Conservation (phyloP, 108 stramenopile genomes). For the Cyclostephanos tholiformis region DNA sequence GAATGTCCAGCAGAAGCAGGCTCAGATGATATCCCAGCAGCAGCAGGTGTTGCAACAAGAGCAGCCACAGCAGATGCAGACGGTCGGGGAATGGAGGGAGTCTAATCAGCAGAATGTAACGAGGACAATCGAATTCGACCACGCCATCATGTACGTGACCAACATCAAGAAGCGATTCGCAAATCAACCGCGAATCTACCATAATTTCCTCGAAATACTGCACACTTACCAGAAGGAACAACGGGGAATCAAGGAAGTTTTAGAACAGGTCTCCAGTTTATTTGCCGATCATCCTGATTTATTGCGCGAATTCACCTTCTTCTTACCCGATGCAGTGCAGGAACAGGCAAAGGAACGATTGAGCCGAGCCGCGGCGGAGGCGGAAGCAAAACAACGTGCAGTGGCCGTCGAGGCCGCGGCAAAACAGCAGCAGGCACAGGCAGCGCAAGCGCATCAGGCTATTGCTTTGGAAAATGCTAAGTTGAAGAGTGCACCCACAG, state of each 20-base stretch:
- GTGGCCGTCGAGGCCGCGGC: constrained; percentile 54
- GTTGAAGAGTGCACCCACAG: constrained; percentile 37
- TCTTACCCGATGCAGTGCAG: constrained; percentile 92
- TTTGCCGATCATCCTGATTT: constrained; percentile 94
- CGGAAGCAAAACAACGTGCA: constrained; percentile 79
- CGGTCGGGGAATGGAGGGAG: not conserved
- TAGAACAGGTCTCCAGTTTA: constrained; percentile 88
- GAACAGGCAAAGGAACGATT: constrained; percentile 91
- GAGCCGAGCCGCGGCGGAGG: constrained; percentile 83
- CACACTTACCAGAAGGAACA: constrained; percentile 96
- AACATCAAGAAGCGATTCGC: constrained; percentile 93
- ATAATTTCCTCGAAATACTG: constrained; percentile 89
- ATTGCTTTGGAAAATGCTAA: constrained; percentile 27
- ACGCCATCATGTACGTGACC: constrained; percentile 94
- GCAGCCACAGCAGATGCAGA: constrained; percentile 28
- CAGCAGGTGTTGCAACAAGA: constrained; percentile 20
- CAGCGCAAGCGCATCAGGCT: constrained; percentile 21
- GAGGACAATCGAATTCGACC: constrained; percentile 85
- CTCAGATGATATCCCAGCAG: constrained; percentile 3
- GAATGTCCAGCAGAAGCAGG: constrained; percentile 14
- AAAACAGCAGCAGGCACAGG: constrained; percentile 40
- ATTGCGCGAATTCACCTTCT: constrained; percentile 92
- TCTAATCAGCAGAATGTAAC: constrained; percentile 26
- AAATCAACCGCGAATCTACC: constrained; percentile 84
- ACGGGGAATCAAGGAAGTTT: constrained; percentile 92